These are phyloP conservation scores for Pilatotrama ljubarskyi DNA, from an alignment of 768 basidiomycete species.

Conservation along the genomic window DNA sequence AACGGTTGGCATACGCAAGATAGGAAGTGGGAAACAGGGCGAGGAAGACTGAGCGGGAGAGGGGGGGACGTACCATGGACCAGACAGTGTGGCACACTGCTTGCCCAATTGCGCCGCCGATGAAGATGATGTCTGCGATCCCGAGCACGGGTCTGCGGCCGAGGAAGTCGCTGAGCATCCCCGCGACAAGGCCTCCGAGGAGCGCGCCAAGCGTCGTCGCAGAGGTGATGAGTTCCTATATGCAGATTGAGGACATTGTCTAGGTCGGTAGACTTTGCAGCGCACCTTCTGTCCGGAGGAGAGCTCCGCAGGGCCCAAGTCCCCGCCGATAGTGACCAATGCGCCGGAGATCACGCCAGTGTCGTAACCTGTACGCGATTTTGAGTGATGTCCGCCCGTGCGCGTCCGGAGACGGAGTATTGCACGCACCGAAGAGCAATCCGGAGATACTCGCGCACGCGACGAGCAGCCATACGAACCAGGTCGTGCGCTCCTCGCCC, in stretches of 20 bases:
- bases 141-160: conserved; percentile 66
- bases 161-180: conserved; percentile 68
- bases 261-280: too few species aligned
- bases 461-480: conserved; percentile 80
- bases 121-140: conserved; percentile 71
- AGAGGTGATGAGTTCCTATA: conserved; percentile 74
- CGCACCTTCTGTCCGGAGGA: conserved; percentile 65
- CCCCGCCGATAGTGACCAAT: conserved; percentile 69
- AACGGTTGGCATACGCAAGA: too few species aligned
- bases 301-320: conserved; percentile 58
- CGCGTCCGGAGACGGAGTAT: background rate
- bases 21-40: too few species aligned
- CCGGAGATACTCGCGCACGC: conserved; percentile 75
- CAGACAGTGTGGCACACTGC: conserved; percentile 68
- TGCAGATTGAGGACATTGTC: background rate
- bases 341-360: conserved; percentile 82
- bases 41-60: background rate
- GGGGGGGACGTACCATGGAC: conserved; percentile 51
- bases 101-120: conserved; percentile 71
- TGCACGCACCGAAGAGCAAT: conserved; percentile 65
- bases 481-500: conserved; percentile 65
- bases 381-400: background rate
- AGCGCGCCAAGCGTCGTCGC: conserved; percentile 78
- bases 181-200: conserved; percentile 70
- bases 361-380: conserved; percentile 59